These are phyloP conservation scores for Lagerstroemia speciosa DNA, from an alignment of 345 rosid species.

Conservation along the genomic window DNA sequence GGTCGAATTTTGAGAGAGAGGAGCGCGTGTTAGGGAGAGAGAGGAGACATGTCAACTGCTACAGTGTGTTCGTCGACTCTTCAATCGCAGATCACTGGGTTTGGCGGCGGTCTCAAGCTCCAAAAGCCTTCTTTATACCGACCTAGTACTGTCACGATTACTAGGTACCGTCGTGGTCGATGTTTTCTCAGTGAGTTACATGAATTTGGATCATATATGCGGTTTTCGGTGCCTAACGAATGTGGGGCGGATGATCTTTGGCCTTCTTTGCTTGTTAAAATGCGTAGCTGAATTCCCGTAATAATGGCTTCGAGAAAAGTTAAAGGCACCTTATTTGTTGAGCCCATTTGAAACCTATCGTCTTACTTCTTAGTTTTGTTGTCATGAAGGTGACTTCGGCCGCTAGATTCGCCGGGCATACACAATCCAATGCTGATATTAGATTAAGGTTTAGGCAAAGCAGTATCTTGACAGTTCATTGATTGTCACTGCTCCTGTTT, in stretches of 20 bases:
- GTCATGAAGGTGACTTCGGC: background rate
- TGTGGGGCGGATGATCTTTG: background rate
- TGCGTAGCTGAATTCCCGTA: background rate
- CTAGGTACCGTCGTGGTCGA: conserved; percentile 27
- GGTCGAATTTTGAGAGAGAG: conserved; percentile 3
- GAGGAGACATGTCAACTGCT: conserved; percentile 33
- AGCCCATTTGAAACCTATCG: background rate
- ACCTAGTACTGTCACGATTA: conserved; percentile 28
- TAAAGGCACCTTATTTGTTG: background rate
- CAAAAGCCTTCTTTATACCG: conserved; percentile 25
- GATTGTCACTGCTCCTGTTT: background rate
- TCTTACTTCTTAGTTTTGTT: background rate
- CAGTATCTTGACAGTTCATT: background rate
- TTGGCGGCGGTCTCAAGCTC: conserved; percentile 34
- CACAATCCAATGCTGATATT: background rate
- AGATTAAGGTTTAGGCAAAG: background rate
- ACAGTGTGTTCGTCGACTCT: conserved; percentile 46
- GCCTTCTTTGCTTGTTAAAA: background rate
- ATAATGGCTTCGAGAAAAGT: background rate
- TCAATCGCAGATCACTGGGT: conserved; percentile 45
- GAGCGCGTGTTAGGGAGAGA: background rate
- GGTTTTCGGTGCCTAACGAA: background rate
- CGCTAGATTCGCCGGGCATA: background rate
- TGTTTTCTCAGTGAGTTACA: background rate
- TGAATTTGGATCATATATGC: background rate